phyloP scores from a whole-genome alignment of 805 yeast genomes.

The Hanseniaspora singularis region DNA sequence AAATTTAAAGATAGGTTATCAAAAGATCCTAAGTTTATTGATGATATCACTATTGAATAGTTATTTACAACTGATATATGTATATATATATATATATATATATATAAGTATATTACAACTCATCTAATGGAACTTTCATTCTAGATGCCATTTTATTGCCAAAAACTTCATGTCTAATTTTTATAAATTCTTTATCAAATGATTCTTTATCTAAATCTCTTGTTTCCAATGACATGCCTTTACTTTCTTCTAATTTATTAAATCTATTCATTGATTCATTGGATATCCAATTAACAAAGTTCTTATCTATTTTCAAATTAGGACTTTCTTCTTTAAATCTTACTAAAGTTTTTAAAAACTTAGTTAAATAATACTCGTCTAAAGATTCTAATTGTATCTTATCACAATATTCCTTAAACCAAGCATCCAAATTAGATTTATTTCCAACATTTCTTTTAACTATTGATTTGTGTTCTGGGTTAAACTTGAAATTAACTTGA shows the following conservation, averaged over 20 bases:
- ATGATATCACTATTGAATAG: constrained; percentile 31
- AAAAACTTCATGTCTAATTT: constrained; percentile 53
- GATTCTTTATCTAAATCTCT: constrained; percentile 28
- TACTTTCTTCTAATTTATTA: constrained; percentile 15
- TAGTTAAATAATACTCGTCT: constrained; percentile 34
- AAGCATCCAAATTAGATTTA: constrained; percentile 18
- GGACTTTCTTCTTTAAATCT: constrained; percentile 26
- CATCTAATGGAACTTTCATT: constrained; percentile 43
- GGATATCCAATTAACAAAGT: constrained; percentile 55
- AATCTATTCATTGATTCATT: constrained; percentile 32
- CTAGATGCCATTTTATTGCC: constrained; percentile 67
- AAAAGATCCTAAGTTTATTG: constrained; percentile 74
- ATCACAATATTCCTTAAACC: constrained; percentile 24
- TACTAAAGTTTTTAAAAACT: constrained; percentile 33
- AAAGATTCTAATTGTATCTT: constrained; percentile 23
- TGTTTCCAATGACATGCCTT: constrained; percentile 20
- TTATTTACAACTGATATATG: too few relatives aligned
- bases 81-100: not conserved
- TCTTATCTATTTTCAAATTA: constrained; percentile 28
- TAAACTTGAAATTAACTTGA: constrained; percentile 13
- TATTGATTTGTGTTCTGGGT: constrained; percentile 14
- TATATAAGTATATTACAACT: constrained; percentile 26
- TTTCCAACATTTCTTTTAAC: constrained; percentile 14
- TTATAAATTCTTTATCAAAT: constrained; percentile 33
- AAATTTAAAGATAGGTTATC: constrained; percentile 65